Base-by-base conservation (phyloP, 352 stramenopile genomes). In the Pythium apleroticum region DNA sequence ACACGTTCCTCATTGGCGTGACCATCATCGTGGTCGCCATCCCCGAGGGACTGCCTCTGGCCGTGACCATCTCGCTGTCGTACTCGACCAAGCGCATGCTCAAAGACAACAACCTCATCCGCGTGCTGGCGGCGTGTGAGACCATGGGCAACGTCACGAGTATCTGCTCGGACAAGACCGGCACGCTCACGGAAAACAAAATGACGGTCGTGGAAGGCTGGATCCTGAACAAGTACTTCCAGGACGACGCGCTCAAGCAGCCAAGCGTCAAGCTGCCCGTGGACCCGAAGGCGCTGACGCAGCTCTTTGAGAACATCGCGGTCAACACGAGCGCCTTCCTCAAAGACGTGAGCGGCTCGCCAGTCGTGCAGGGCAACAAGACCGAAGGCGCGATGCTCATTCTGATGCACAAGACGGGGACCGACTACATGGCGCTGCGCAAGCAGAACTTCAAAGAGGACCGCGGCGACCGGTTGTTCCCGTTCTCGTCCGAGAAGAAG, bases 131-230 rank as follows among this genome's bases (percentile, higher is more conserved):
- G 27, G 97, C 96, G 4, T 99, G 96, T 69, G 97, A 99, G 76
- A 99, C 97, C 0, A 99, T 99, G 96, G 97, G 97, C 27, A 98
- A 97, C 75, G 96, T 97, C 11, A 99, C 97, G 4, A 99, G 93
- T 58, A 99, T 99, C 69, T 99, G 96, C 74, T 98, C 93, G 0
- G 96, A 99, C 75, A 98, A 98, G 74, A 99, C 96, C 2, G 97
- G 97, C 49, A 99, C 97, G 7, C 78, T 99, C 25, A 99, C 96
- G 2, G 91, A 98, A 64, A 99, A 99, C 76, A 97, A 96, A 50
- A 99, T 99, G 97, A 99, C 95, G 5, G 95, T 98, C 11, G 93
- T 98, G 8, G 84, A 97, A 65, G 90, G 90, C 27, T 97, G 90
- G 73, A 74, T 95, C 3, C 69, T 90, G 2, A 86, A 85, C 6